Evolutionary conservation across 805 yeast genomes (phyloP).

Genomic region (Lachancea sp.): DNA sequence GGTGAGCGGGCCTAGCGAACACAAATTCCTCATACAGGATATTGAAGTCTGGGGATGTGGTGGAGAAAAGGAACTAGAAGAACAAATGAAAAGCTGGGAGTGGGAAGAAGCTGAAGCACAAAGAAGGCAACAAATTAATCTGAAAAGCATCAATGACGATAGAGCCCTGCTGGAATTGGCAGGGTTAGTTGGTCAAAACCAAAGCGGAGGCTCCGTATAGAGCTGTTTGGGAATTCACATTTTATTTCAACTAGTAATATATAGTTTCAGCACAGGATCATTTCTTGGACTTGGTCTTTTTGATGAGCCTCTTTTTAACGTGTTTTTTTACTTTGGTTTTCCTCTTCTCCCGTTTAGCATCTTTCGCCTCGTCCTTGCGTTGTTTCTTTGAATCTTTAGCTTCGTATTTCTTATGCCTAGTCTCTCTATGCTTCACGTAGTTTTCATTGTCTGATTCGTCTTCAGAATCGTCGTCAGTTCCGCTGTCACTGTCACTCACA

Average conservation of each 20-base stretch:
- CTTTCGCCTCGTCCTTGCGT: slow-evolving; percentile 71
- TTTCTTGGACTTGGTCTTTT: slow-evolving; percentile 42
- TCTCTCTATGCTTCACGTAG: slow-evolving; percentile 33
- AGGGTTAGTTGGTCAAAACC: slow-evolving; percentile 46
- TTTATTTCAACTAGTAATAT: not conserved
- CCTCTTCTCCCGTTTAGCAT: slow-evolving; percentile 70
- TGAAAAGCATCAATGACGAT: slow-evolving; percentile 67
- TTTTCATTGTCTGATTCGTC: slow-evolving; percentile 33
- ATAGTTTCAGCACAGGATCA: slow-evolving; percentile 10
- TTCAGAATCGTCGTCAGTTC: slow-evolving; percentile 33
- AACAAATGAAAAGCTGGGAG: slow-evolving; percentile 73
- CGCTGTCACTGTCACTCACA: slow-evolving; percentile 32
- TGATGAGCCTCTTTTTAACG: slow-evolving; percentile 68
- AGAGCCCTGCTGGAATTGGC: slow-evolving; percentile 84
- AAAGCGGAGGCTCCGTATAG: slow-evolving; percentile 45
- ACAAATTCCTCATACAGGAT: slow-evolving; percentile 62
- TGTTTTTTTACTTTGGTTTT: slow-evolving; percentile 78
- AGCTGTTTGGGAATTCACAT: not conserved
- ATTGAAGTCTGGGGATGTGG: slow-evolving; percentile 94
- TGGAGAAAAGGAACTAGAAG: slow-evolving; percentile 64
- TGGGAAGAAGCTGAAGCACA: slow-evolving; percentile 89
- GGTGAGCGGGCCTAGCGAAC: slow-evolving; percentile 44
- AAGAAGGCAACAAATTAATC: slow-evolving; percentile 65
- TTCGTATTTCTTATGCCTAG: slow-evolving; percentile 70
- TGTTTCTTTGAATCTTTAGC: slow-evolving; percentile 73